phyloP scores from a whole-genome alignment of 169 alveolate genomes.

The Ichthyophthirius multifiliis region DNA sequence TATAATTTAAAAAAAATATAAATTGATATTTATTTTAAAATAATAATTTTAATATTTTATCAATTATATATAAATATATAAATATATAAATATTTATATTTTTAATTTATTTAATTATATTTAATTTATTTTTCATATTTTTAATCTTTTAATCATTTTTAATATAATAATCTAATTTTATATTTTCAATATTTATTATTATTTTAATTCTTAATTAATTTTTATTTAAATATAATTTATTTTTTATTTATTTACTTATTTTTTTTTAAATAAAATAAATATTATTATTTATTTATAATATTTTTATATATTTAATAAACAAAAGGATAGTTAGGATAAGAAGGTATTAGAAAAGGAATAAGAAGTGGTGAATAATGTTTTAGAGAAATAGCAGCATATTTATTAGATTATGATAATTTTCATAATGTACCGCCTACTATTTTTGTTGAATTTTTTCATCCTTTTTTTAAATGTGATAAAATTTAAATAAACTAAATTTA shows the following conservation, averaged over 20 bases:
- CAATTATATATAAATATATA: too few species aligned
- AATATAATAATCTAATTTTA: too few species aligned
- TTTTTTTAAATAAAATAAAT: too few species aligned
- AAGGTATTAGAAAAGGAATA: conserved; percentile 94
- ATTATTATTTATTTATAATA: conserved; percentile 26
- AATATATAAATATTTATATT: too few species aligned
- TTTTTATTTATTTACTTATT: too few species aligned
- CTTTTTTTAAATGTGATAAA: conserved; percentile 78
- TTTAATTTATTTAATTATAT: too few species aligned
- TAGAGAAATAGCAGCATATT: conserved; percentile 97
- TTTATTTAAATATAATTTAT: too few species aligned
- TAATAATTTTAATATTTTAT: too few species aligned
- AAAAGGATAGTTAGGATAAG: conserved; percentile 91
- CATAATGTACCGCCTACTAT: conserved; percentile 96
- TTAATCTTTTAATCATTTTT: background rate
- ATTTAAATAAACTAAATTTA: conserved; percentile 5
- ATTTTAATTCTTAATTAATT: background rate
- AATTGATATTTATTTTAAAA: too few species aligned
- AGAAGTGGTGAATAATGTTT: conserved; percentile 98
- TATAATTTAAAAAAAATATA: too few species aligned
- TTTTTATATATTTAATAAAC: conserved; percentile 95
- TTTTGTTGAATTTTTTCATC: conserved; percentile 95
- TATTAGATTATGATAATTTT: conserved; percentile 82
- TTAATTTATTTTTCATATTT: too few species aligned
- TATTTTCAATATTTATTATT: too few species aligned